phyloP scores from a whole-genome alignment of 1,139 yeast genomes.

The Magnusiomyces paraingens region DNA sequence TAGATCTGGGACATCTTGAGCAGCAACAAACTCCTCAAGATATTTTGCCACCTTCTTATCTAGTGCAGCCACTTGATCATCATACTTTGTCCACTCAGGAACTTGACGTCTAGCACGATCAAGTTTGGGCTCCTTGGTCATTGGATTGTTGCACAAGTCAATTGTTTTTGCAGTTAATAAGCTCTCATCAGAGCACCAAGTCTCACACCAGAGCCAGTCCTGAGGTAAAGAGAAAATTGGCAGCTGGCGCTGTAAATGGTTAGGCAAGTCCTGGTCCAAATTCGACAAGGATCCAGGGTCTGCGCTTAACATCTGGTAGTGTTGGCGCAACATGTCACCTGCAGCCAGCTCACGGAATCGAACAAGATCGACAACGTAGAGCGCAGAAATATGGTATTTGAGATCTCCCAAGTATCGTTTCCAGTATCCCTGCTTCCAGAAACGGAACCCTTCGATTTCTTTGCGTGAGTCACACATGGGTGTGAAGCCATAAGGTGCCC shows the following conservation, averaged over 20 bases:
- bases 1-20: conserved; percentile 15
- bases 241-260: conserved; percentile 63
- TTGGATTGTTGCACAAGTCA: conserved; percentile 77
- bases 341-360: conserved; percentile 58
- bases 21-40: conserved; percentile 12
- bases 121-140: conserved; percentile 69
- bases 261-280: conserved; percentile 88
- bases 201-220: conserved; percentile 91
- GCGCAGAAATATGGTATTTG: conserved; percentile 76
- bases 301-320: conserved; percentile 73
- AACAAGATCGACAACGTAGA: conserved; percentile 71
- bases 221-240: conserved; percentile 70
- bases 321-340: conserved; percentile 78
- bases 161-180: conserved; percentile 62
- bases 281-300: conserved; percentile 77
- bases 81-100: conserved; percentile 71
- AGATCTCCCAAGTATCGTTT: conserved; percentile 50
- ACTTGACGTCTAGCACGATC: conserved; percentile 67
- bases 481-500: conserved; percentile 77
- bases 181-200: conserved; percentile 76
- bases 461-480: conserved; percentile 82
- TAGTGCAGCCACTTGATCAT: conserved; percentile 42
- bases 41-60: conserved; percentile 12
- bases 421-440: conserved; percentile 97
- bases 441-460: conserved; percentile 80